Conservation (phyloP, 352 stramenopile species). For the Pythium coloratum region DNA sequence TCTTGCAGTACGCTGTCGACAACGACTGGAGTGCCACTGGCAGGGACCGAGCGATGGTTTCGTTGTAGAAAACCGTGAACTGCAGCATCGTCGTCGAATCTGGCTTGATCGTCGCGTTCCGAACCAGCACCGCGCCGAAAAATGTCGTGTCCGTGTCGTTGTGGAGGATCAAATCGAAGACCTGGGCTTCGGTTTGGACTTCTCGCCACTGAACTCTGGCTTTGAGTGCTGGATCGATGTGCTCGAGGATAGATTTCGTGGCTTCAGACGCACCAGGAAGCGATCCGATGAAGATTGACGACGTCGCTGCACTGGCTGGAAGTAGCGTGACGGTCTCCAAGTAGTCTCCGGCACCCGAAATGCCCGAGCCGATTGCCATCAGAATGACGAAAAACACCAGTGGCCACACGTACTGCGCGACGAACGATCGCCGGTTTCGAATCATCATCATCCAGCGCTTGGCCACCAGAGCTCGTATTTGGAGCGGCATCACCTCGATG, state of each 20-base stretch:
- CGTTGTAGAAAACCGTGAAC: slow-evolving; percentile 71
- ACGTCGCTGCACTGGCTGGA: slow-evolving; percentile 31
- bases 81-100: slow-evolving; percentile 15
- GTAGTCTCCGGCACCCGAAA: slow-evolving; percentile 31
- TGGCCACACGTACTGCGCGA: slow-evolving; percentile 74
- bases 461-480: slow-evolving; percentile 50
- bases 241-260: slow-evolving; percentile 24
- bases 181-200: slow-evolving; percentile 23
- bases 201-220: slow-evolving; percentile 19
- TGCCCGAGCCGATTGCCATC: slow-evolving; percentile 43
- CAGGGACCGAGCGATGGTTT: slow-evolving; percentile 57
- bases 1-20: slow-evolving; percentile 58
- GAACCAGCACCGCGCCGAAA: slow-evolving; percentile 61
- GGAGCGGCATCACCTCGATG: slow-evolving; percentile 31
- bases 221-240: slow-evolving; percentile 8
- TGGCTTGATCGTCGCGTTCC: slow-evolving; percentile 35
- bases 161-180: slow-evolving; percentile 44
- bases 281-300: slow-evolving; percentile 45
- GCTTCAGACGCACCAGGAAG: slow-evolving; percentile 10
- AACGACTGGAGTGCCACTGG: slow-evolving; percentile 61
- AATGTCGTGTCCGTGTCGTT: slow-evolving; percentile 43
- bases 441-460: slow-evolving; percentile 58
- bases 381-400: slow-evolving; percentile 61
- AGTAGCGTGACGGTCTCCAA: slow-evolving; percentile 59
- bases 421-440: slow-evolving; percentile 60